These are phyloP conservation scores for Apiotrichum siamense DNA, from an alignment of 1,284 basidiomycete species.

Conservation along the genomic window DNA sequence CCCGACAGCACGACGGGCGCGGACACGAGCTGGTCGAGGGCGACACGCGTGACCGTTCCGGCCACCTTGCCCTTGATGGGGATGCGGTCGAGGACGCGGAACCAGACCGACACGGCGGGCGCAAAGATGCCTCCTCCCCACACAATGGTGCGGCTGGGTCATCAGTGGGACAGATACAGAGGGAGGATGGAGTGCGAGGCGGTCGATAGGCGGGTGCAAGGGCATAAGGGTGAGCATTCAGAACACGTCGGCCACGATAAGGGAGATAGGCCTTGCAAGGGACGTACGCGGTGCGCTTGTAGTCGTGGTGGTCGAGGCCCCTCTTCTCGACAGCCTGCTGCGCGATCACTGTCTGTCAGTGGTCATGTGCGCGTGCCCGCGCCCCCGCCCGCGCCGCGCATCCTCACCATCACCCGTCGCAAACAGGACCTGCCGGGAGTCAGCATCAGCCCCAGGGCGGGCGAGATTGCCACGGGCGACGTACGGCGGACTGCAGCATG, in stretches of 20 bases:
- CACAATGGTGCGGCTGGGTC: constrained; percentile 40
- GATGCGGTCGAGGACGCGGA: constrained; percentile 37
- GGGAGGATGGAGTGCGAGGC: neutral
- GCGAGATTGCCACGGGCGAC: constrained; percentile 9
- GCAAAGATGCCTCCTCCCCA: constrained; percentile 49
- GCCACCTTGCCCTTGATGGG: constrained; percentile 36
- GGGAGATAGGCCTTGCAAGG: neutral
- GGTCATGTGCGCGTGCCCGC: neutral
- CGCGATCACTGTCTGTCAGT: constrained; percentile 43
- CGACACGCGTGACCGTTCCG: constrained; percentile 37
- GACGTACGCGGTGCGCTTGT: constrained; percentile 46
- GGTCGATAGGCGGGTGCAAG: neutral
- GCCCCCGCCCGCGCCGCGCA: too few species aligned
- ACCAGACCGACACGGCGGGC: constrained; percentile 46
- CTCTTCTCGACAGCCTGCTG: constrained; percentile 52
- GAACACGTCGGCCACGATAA: too few species aligned
- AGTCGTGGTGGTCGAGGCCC: constrained; percentile 43
- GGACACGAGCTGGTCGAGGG: constrained; percentile 49
- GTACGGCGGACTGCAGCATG: constrained; percentile 41
- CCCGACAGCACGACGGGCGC: constrained; percentile 45
- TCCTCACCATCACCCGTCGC: constrained; percentile 48
- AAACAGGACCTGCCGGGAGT: constrained; percentile 41
- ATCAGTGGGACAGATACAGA: neutral
- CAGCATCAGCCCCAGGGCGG: too few species aligned
- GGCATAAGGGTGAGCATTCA: neutral